A percentile compares a stretch with the other conserved stretches of the same genome.
Evolutionary conservation across 2,329 filamentous ascomycete genomes (phyloP).

Genomic region (Apiospora kogelbergensis): DNA sequence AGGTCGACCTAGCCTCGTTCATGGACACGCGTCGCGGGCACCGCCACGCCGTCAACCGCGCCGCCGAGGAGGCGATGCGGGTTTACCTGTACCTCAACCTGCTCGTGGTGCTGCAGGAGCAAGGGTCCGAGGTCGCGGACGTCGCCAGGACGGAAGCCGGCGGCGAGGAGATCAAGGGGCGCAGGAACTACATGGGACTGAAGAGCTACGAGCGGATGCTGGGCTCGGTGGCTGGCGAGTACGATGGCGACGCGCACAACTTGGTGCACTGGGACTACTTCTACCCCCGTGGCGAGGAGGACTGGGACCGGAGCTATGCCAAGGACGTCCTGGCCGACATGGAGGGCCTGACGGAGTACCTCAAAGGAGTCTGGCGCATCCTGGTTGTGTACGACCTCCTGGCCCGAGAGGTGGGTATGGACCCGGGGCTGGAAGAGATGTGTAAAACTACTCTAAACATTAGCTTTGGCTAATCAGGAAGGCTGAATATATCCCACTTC

Average conservation of each 20-base stretch:
- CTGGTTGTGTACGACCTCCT: background rate
- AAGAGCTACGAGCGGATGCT: background rate
- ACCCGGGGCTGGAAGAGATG: background rate
- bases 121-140: background rate
- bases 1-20: background rate
- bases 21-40: background rate
- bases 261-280: slow-evolving; percentile 3
- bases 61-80: background rate
- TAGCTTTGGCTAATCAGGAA: background rate
- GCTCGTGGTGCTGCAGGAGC: background rate
- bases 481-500: too few species aligned
- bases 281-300: background rate
- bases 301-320: background rate
- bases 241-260: slow-evolving; percentile 3
- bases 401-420: background rate
- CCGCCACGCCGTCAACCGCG: background rate
- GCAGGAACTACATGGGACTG: background rate
- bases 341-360: background rate
- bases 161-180: background rate
- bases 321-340: background rate
- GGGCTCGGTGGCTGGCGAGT: background rate
- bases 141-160: background rate
- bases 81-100: slow-evolving; percentile 6
- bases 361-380: slow-evolving; percentile 3
- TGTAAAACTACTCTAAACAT: background rate